Conservation (phyloP, 2,329 filamentous ascomycete genomes). For the Paradendryphiella salina region DNA sequence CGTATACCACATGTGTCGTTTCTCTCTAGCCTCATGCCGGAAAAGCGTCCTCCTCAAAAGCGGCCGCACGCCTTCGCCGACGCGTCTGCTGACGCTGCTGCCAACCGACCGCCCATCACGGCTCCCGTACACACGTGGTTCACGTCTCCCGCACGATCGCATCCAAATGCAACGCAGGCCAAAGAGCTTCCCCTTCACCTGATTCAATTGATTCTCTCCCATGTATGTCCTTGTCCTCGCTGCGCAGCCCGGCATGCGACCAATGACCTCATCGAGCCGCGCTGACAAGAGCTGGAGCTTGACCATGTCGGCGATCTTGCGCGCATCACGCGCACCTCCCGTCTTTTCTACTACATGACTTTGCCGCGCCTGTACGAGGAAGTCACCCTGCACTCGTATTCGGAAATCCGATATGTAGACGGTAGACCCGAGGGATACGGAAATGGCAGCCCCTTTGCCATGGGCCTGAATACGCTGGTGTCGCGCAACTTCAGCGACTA, state of each 20-base stretch:
- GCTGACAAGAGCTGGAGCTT: slow-evolving; percentile 48
- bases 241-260: not conserved
- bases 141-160: slow-evolving; percentile 40
- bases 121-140: slow-evolving; percentile 39
- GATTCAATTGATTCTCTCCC: slow-evolving; percentile 60
- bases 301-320: slow-evolving; percentile 63
- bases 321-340: slow-evolving; percentile 62
- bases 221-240: slow-evolving; percentile 48
- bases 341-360: slow-evolving; percentile 66
- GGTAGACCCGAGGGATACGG: slow-evolving; percentile 64
- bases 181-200: slow-evolving; percentile 60
- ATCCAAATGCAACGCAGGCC: slow-evolving; percentile 34
- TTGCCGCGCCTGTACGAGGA: slow-evolving; percentile 63
- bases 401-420: slow-evolving; percentile 61
- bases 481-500: slow-evolving; percentile 58
- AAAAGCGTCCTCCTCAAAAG: slow-evolving; percentile 12
- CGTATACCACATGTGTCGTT: slow-evolving; percentile 8
- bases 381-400: slow-evolving; percentile 61
- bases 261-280: slow-evolving; percentile 18
- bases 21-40: slow-evolving; percentile 26
- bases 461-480: slow-evolving; percentile 65
- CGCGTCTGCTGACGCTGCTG: slow-evolving; percentile 4
- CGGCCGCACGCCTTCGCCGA: slow-evolving; percentile 16
- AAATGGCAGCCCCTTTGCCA: slow-evolving; percentile 64
- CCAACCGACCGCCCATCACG: slow-evolving; percentile 25